Evolutionary conservation across 1,284 basidiomycete species (phyloP), one percentile per base, ranked within the genome.

Genomic region (Pseudozyma pruni): DNA sequence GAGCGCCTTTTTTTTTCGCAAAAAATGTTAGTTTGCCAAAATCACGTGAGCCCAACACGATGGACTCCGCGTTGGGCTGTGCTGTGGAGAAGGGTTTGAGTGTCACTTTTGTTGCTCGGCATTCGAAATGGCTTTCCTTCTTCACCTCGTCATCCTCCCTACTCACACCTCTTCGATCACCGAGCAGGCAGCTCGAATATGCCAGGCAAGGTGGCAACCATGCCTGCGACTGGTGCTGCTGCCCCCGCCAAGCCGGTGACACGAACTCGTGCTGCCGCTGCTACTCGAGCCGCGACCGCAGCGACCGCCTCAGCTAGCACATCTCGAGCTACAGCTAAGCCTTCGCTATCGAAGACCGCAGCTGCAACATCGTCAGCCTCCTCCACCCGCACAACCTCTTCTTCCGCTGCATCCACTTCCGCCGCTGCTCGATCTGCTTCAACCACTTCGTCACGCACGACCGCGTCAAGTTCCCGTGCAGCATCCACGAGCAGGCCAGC

Each of bases 31-130:
- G 44, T 43, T 43, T 34, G 19, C n/a, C 23, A 13, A 34, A 32
- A 53, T 58, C 61, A 64, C 61, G 61, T 64, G 61, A 64, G 55
- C 45, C n/a, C 41, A 54, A 64, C 61, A 64, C 61, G 61, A 8
- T 7, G 27, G 29, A 13, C 13, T 58, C 54, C 61, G 61, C 61
- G 61, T 64, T 20, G 40, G 8, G 13, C 19, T 17, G 37, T 38
- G 37, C 19, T 39, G 37, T 32, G 22, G 37, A 42, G 23, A 35
- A 22, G 23, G n/a, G 29, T 29, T 52, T 23, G 31, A 35, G 25
- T 19, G 17, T 39, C 4, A 14, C 16, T 23, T 40, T 29, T 9
- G 29, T 38, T 29, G 10, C 19, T 22, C 20, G 7, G n/a, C n/a
- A n/a, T n/a, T n/a, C n/a, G n/a, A n/a, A n/a, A n/a, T n/a, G n/a